Percentiles rank a stretch among this genome's conserved stretches.
Conservation (phyloP, 768 basidiomycete species). For the Mycena sanguinolenta region DNA sequence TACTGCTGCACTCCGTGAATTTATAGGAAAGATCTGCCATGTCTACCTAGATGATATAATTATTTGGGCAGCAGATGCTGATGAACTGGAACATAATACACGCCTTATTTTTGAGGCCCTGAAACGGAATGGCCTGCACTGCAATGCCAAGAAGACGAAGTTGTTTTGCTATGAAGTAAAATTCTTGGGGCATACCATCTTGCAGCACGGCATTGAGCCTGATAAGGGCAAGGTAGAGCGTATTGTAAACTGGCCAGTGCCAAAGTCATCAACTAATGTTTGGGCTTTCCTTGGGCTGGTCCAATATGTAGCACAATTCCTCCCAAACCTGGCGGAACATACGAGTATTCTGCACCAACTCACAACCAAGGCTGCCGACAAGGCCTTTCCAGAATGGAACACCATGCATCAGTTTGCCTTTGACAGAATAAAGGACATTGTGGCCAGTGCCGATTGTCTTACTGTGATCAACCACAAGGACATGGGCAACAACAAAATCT, state of each 20-base stretch:
- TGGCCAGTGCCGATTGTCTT: slow-evolving; percentile 13
- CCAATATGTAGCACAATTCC: slow-evolving; percentile 36
- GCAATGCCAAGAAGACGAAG: slow-evolving; percentile 43
- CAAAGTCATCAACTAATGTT: slow-evolving; percentile 33
- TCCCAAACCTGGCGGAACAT: slow-evolving; percentile 36
- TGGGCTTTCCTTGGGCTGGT: slow-evolving; percentile 41
- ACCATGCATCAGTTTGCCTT: neutral
- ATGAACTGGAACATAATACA: slow-evolving; percentile 40
- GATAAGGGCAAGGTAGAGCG: slow-evolving; percentile 37
- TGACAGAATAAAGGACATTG: slow-evolving; percentile 33
- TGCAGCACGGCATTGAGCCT: slow-evolving; percentile 43
- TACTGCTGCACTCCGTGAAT: slow-evolving; percentile 38
- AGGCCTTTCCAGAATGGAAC: neutral
- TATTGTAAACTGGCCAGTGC: slow-evolving; percentile 40
- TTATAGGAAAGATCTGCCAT: slow-evolving; percentile 45
- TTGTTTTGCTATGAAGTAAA: slow-evolving; percentile 47
- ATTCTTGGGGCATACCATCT: too few species aligned
- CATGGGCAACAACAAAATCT: slow-evolving; percentile 41
- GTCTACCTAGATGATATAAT: slow-evolving; percentile 47
- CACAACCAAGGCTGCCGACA: slow-evolving; percentile 34
- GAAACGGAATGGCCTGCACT: slow-evolving; percentile 38
- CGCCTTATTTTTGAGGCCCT: slow-evolving; percentile 38
- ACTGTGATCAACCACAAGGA: neutral
- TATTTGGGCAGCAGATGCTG: slow-evolving; percentile 46
- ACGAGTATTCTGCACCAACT: slow-evolving; percentile 35